Evolutionary conservation across 192 early-diverging fungal species (phyloP).

Genomic region (Coemansia sp.): DNA sequence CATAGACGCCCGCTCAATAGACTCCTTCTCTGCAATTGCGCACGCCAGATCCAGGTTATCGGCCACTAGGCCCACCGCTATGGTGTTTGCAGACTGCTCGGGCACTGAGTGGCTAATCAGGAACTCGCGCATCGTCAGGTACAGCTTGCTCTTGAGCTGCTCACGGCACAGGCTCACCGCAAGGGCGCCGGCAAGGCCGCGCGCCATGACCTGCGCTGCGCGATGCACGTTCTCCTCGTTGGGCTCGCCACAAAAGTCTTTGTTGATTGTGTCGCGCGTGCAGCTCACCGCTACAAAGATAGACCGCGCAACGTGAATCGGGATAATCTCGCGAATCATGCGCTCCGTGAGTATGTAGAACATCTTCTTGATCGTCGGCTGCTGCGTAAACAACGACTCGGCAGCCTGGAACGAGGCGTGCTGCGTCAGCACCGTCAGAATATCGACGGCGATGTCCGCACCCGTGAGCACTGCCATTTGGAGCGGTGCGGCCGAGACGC

Average conservation of each 20-base stretch:
- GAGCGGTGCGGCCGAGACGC: conserved; percentile 1
- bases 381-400: conserved; percentile 71
- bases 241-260: conserved; percentile 94
- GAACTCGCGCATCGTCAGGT: conserved; percentile 44
- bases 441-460: conserved; percentile 40
- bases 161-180: conserved; percentile 93
- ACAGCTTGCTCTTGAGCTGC: conserved; percentile 82
- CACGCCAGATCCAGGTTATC: conserved; percentile 96
- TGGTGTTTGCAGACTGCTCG: conserved; percentile 66
- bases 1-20: conserved; percentile 91
- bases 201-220: conserved; percentile 93
- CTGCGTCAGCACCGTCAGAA: conserved; percentile 44
- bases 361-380: conserved; percentile 83
- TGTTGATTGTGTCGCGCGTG: conserved; percentile 86
- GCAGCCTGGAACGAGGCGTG: conserved; percentile 72
- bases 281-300: conserved; percentile 91
- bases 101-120: conserved; percentile 41
- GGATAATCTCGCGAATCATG: conserved; percentile 86
- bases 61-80: conserved; percentile 75
- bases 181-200: conserved; percentile 80
- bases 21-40: conserved; percentile 91
- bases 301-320: conserved; percentile 87
- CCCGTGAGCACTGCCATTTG: conserved; percentile 36
- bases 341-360: conserved; percentile 86
- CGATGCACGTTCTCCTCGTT: conserved; percentile 93